Evolutionary conservation across 768 basidiomycete species (phyloP).

Genomic region (Cyclocybe cylindracea): DNA sequence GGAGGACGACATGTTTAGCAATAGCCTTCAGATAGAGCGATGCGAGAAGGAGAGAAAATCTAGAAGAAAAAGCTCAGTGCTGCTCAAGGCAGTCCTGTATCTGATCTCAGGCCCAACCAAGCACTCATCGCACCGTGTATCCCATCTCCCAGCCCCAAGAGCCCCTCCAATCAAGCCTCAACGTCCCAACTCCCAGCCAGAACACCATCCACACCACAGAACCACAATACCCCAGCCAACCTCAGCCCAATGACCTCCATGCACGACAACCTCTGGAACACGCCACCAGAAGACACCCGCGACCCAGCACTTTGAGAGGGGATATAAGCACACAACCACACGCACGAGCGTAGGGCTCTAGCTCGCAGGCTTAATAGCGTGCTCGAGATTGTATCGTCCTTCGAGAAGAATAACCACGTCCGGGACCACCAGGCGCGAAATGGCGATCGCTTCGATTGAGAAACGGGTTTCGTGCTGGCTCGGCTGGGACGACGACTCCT

Average conservation of each 20-base stretch:
- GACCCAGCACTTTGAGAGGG: background rate
- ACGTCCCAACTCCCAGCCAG: background rate
- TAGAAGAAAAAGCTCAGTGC: background rate
- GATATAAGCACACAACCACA: background rate
- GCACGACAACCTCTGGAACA: background rate
- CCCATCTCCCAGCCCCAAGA: background rate
- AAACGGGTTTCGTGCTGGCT: slow-evolving; percentile 17
- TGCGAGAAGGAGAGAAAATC: background rate
- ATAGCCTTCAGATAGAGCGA: background rate
- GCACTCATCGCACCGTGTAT: background rate
- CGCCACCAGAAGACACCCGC: background rate
- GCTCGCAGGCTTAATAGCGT: too few species aligned
- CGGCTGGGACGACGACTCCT: slow-evolving; percentile 20
- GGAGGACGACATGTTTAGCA: background rate
- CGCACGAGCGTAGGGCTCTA: background rate
- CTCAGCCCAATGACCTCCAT: background rate
- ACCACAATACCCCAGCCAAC: background rate
- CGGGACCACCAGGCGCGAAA: slow-evolving; percentile 25
- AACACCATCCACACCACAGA: background rate
- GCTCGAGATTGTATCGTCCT: slow-evolving; percentile 11
- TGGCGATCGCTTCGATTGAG: background rate
- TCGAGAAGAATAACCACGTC: slow-evolving; percentile 22
- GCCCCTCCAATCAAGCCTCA: background rate
- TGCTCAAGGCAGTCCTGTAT: background rate
- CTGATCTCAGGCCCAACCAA: background rate